Evolutionary conservation across 768 basidiomycete species (phyloP).

Genomic region (Mycena latifolia): DNA sequence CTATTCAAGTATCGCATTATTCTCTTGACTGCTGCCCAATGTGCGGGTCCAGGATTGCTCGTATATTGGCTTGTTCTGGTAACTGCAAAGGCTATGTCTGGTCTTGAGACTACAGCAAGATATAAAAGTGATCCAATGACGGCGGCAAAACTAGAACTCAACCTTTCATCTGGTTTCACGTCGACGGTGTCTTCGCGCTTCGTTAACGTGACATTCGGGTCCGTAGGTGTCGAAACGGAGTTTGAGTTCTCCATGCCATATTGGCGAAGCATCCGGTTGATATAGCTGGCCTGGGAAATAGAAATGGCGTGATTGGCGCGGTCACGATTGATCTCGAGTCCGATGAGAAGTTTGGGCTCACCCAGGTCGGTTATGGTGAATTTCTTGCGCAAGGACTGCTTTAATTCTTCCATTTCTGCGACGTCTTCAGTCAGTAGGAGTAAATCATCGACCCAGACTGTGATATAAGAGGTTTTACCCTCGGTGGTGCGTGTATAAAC

Average conservation of each 20-base stretch:
- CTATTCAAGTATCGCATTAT: constrained; percentile 29
- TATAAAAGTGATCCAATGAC: constrained; percentile 23
- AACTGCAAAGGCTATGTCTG: constrained; percentile 34
- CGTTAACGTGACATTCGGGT: constrained; percentile 2
- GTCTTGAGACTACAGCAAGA: constrained; percentile 27
- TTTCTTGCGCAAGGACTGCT: not conserved
- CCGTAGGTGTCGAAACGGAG: constrained; percentile 1
- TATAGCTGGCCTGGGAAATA: constrained; percentile 16
- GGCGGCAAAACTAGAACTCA: constrained; percentile 4
- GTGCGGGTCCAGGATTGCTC: constrained; percentile 22
- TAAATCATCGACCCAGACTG: constrained; percentile 17
- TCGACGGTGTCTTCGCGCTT: constrained; percentile 12
- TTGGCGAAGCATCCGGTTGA: constrained; percentile 12
- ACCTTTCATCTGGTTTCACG: not conserved
- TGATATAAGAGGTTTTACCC: constrained; percentile 19
- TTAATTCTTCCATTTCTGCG: not conserved
- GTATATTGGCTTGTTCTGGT: constrained; percentile 24
- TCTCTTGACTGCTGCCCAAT: constrained; percentile 27
- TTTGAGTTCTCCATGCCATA: constrained; percentile 11
- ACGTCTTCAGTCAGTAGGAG: constrained; percentile 6
- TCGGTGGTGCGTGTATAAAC: constrained; percentile 14
- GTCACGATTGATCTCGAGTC: constrained; percentile 12
- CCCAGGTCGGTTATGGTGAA: constrained; percentile 3
- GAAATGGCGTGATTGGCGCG: constrained; percentile 11
- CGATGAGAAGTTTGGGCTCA: constrained; percentile 10